phyloP scores from a whole-genome alignment of 495 filamentous ascomycete species.

The Lophium mytilinum region DNA sequence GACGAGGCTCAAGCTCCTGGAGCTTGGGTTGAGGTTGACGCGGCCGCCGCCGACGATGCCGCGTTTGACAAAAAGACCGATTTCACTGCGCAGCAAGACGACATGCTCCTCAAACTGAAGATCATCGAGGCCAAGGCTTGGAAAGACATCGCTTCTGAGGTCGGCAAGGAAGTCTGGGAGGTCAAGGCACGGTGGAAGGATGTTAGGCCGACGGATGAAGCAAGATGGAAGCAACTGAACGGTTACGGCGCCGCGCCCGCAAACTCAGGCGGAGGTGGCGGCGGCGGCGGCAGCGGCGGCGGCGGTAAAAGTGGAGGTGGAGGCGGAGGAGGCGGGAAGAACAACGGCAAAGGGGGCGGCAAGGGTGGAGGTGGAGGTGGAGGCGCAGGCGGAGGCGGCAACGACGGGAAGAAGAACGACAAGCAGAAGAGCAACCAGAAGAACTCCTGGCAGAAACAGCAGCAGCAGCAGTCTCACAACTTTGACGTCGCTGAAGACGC shows the following conservation, averaged over 20 bases:
- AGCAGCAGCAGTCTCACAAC: not conserved
- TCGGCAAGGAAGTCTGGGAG: constrained; percentile 7
- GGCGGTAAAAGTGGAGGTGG: no score
- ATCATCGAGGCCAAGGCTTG: constrained; percentile 9
- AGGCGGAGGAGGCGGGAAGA: no score
- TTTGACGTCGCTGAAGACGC: not conserved
- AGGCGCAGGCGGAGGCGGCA: no score
- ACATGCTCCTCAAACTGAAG: constrained; percentile 16
- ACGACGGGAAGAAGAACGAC: no score
- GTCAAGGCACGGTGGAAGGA: constrained; percentile 17
- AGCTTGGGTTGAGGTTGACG: not conserved
- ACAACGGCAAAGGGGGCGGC: no score
- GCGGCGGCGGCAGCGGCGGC: no score
- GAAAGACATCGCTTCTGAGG: constrained; percentile 8
- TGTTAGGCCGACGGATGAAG: constrained; percentile 13
- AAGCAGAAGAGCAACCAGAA: no score
- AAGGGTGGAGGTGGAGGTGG: no score
- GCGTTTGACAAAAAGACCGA: not conserved
- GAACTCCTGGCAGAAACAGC: not conserved
- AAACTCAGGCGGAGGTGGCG: no score
- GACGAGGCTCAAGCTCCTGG: not conserved
- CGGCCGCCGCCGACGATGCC: not conserved
- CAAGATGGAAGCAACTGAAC: constrained; percentile 2
- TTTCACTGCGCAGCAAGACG: constrained; percentile 22
- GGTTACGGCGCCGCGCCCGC: no score